Percentiles rank a stretch among this genome's conserved stretches.
Evolutionary conservation across 73 alveolate species (phyloP).

Genomic region (Paramecium octaurelia): DNA sequence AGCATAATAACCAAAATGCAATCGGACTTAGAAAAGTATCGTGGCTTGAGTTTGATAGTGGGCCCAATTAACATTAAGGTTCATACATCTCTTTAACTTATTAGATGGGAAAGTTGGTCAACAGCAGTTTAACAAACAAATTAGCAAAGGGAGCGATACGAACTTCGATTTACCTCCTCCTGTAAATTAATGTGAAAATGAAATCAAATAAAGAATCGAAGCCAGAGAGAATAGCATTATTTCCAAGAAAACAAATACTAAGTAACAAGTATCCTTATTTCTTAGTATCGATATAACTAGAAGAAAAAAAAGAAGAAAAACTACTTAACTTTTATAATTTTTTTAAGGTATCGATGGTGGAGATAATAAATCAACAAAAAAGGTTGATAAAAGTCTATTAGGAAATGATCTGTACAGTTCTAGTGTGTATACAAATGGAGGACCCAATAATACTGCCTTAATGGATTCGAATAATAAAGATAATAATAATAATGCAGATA

Average conservation of each 20-base stretch:
- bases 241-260: neutral
- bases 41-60: neutral
- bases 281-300: slow-evolving; percentile 1
- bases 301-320: neutral
- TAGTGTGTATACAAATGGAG: neutral
- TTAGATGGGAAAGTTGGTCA: neutral
- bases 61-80: neutral
- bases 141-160: neutral
- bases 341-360: neutral
- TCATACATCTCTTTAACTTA: neutral
- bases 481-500: neutral
- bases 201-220: neutral
- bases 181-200: neutral
- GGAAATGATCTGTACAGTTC: neutral
- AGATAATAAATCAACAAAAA: slow-evolving; percentile 7
- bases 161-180: neutral
- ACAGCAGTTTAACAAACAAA: neutral
- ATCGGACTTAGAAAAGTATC: neutral
- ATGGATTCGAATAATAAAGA: neutral
- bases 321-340: neutral
- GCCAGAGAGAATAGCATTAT: slow-evolving; percentile 37
- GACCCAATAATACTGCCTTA: neutral
- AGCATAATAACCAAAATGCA: neutral
- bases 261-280: neutral
- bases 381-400: neutral